A percentile compares a stretch with the other conserved stretches of the same genome.
phyloP scores from a whole-genome alignment of 345 rosid genomes.

The Hirschfeldia incana region DNA sequence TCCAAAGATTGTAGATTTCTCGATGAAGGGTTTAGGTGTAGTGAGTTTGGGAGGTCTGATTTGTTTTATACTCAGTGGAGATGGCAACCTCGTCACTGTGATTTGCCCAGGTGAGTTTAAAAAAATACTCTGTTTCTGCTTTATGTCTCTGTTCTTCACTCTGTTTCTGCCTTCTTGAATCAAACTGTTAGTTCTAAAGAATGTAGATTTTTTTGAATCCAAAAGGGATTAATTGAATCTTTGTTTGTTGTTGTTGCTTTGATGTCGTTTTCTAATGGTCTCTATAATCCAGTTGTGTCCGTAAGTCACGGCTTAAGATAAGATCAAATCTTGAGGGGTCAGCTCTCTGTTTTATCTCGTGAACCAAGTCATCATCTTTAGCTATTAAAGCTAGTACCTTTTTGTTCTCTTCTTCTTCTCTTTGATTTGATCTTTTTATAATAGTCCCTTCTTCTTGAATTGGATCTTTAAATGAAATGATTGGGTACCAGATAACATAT shows the following conservation, averaged over 20 bases:
- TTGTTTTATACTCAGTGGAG: conserved; percentile 86
- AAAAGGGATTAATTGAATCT: not conserved
- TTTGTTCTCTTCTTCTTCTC: conserved; percentile 27
- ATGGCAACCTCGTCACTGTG: conserved; percentile 88
- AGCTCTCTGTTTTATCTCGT: conserved; percentile 21
- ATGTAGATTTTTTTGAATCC: no score
- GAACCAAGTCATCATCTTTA: conserved; percentile 18
- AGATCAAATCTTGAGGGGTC: conserved; percentile 17
- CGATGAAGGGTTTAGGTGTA: conserved; percentile 87
- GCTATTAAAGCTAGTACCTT: conserved; percentile 14
- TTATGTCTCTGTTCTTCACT: conserved; percentile 13
- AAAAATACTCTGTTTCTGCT: not conserved
- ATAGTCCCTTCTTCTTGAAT: conserved; percentile 33
- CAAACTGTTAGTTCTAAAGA: no score
- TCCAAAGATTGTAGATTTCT: conserved; percentile 82
- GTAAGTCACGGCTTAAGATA: conserved; percentile 35
- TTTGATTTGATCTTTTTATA: conserved; percentile 11
- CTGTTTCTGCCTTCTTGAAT: not conserved
- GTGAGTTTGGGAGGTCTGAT: conserved; percentile 90
- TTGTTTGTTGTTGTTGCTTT: conserved; percentile 12
- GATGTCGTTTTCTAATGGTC: conserved; percentile 34
- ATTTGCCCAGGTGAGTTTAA: conserved; percentile 72
- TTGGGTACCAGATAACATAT: no score
- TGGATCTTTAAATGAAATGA: not conserved
- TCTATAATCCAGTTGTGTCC: conserved; percentile 19